Evolutionary conservation across 176 grass and related monocot genomes (phyloP).

Genomic region (Oryza glaberrima): DNA sequence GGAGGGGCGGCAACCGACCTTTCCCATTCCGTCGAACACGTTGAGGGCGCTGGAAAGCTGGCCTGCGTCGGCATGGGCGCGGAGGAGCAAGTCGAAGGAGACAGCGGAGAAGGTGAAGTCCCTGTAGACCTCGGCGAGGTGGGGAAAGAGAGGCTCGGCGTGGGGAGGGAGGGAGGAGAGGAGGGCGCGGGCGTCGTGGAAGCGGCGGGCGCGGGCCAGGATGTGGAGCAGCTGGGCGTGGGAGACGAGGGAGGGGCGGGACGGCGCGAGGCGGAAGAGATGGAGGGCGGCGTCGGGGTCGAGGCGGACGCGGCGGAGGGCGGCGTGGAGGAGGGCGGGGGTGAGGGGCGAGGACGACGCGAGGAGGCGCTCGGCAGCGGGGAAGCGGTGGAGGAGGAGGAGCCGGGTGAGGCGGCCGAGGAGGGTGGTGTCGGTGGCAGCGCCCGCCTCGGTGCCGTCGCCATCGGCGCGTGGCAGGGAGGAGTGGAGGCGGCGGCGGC

Average conservation of each 20-base stretch:
- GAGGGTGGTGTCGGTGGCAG: slow-evolving; percentile 35
- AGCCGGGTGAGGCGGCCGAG: slow-evolving; percentile 78
- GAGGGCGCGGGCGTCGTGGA: slow-evolving; percentile 48
- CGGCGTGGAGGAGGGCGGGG: slow-evolving; percentile 61
- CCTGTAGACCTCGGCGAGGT: slow-evolving; percentile 64
- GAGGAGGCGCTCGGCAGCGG: slow-evolving; percentile 57
- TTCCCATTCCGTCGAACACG: slow-evolving; percentile 88
- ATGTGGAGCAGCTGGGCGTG: slow-evolving; percentile 83
- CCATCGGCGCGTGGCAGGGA: background rate
- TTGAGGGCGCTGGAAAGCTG: slow-evolving; percentile 59
- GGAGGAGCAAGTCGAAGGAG: slow-evolving; percentile 87
- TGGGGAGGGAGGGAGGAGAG: slow-evolving; percentile 51
- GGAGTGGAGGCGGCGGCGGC: slow-evolving; percentile 47
- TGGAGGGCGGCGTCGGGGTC: slow-evolving; percentile 61
- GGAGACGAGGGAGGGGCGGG: slow-evolving; percentile 48
- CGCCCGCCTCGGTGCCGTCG: background rate
- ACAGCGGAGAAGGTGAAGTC: slow-evolving; percentile 78
- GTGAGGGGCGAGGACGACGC: slow-evolving; percentile 50
- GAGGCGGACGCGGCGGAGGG: slow-evolving; percentile 70
- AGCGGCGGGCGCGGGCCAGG: slow-evolving; percentile 68
- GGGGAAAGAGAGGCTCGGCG: slow-evolving; percentile 53
- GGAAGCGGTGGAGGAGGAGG: slow-evolving; percentile 76
- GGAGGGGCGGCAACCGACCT: slow-evolving; percentile 63
- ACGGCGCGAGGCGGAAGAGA: slow-evolving; percentile 65
- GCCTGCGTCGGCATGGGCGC: slow-evolving; percentile 50